These are phyloP conservation scores for Tetraselmis striata DNA, from an alignment of 139 green algal genomes.

Conservation along the genomic window DNA sequence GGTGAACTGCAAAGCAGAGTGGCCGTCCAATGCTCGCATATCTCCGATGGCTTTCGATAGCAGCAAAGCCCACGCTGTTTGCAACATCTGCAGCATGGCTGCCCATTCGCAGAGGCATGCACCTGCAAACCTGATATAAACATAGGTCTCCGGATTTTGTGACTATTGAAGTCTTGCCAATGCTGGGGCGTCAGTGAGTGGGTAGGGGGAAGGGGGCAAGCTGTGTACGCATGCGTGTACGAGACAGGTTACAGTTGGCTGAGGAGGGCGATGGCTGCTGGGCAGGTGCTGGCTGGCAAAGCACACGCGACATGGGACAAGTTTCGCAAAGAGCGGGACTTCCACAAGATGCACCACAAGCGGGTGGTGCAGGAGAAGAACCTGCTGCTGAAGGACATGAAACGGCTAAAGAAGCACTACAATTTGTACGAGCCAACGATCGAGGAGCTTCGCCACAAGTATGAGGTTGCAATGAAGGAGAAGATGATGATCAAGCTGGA, in stretches of 20 bases:
- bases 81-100: no score
- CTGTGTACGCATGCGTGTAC: background rate
- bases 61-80: no score
- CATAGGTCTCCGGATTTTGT: no score
- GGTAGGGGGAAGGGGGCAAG: background rate
- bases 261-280: no score
- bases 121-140: no score
- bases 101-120: no score
- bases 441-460: slow-evolving; percentile 74
- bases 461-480: slow-evolving; percentile 79
- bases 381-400: slow-evolving; percentile 73
- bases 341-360: slow-evolving; percentile 87
- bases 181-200: no score
- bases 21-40: no score
- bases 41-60: no score
- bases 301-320: slow-evolving; percentile 48
- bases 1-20: no score
- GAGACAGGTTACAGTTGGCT: background rate
- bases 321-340: slow-evolving; percentile 81
- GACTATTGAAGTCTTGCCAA: no score
- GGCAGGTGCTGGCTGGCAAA: slow-evolving; percentile 20
- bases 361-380: slow-evolving; percentile 85
- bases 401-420: slow-evolving; percentile 71
- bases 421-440: slow-evolving; percentile 81
- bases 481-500: slow-evolving; percentile 72